These are phyloP conservation scores for Atkinsonella hypoxylon DNA, from an alignment of 2,329 filamentous ascomycete species.

Conservation along the genomic window DNA sequence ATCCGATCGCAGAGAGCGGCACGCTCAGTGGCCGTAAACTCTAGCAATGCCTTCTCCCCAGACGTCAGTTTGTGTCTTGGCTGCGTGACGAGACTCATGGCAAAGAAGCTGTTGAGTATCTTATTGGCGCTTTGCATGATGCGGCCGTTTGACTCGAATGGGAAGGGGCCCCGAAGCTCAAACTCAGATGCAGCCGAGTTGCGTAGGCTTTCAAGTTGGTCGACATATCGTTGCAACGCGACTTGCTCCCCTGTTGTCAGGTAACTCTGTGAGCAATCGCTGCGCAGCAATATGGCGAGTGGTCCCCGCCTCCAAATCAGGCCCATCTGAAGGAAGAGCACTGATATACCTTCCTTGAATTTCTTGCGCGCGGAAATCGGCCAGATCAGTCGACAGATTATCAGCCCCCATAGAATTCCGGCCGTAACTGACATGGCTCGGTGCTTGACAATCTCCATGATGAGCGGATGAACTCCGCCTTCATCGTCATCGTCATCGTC, in stretches of 20 bases:
- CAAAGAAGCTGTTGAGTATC: conserved; percentile 80
- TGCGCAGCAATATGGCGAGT: conserved; percentile 57
- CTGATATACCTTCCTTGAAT: conserved; percentile 70
- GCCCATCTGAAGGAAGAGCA: conserved; percentile 82
- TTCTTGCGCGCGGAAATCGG: conserved; percentile 76
- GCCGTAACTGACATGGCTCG: conserved; percentile 69
- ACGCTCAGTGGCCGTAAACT: conserved; percentile 66
- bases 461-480: conserved; percentile 66
- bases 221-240: conserved; percentile 63
- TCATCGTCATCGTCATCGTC: conserved; percentile 68
- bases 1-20: conserved; percentile 70
- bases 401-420: conserved; percentile 76
- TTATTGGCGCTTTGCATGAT: conserved; percentile 65
- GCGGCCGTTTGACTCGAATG: conserved; percentile 51
- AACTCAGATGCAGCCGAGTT: conserved; percentile 64
- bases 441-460: conserved; percentile 73
- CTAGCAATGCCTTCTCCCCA: conserved; percentile 65
- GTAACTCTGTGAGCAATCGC: conserved; percentile 47
- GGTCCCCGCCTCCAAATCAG: conserved; percentile 88
- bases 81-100: conserved; percentile 79
- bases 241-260: conserved; percentile 76
- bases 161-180: conserved; percentile 72
- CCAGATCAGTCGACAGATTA: conserved; percentile 78
- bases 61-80: conserved; percentile 61
- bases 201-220: conserved; percentile 58